Percentiles rank a stretch among this genome's conserved stretches.
These are phyloP conservation scores for Eragrostis tef DNA, from an alignment of 202 grass and related monocot species.

Conservation along the genomic window DNA sequence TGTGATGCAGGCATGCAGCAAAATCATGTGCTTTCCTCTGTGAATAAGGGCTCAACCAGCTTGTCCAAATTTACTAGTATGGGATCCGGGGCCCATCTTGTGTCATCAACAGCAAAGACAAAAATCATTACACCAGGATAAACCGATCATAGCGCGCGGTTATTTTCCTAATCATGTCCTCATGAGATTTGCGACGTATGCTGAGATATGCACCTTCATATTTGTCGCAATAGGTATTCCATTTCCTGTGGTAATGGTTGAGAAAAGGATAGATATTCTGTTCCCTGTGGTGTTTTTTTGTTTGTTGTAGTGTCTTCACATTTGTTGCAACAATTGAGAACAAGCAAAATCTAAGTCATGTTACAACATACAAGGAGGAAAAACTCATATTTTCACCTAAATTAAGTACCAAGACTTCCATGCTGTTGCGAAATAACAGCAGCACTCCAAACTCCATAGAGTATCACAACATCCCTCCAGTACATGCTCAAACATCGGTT, in stretches of 20 bases:
- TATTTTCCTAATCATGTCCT: not conserved
- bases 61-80: not conserved
- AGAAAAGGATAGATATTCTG: too few species aligned
- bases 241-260: too few species aligned
- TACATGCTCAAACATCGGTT: not conserved
- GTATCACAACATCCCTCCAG: not conserved
- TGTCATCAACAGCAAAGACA: not conserved
- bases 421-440: not conserved
- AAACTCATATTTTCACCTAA: not conserved
- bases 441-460: not conserved
- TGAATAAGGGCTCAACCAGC: slow-evolving; percentile 7
- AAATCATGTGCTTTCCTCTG: not conserved
- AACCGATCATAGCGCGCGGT: not conserved
- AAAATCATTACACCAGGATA: slow-evolving; percentile 6
- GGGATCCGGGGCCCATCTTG: not conserved
- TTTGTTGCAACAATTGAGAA: too few species aligned
- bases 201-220: too few species aligned
- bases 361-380: too few species aligned
- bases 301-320: too few species aligned
- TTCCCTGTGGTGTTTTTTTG: too few species aligned
- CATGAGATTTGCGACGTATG: too few species aligned
- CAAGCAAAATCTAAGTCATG: too few species aligned
- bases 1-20: not conserved
- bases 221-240: too few species aligned
- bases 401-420: not conserved